phyloP scores from a whole-genome alignment of 2,329 filamentous ascomycete species.

The Alternaria ethzedia region DNA sequence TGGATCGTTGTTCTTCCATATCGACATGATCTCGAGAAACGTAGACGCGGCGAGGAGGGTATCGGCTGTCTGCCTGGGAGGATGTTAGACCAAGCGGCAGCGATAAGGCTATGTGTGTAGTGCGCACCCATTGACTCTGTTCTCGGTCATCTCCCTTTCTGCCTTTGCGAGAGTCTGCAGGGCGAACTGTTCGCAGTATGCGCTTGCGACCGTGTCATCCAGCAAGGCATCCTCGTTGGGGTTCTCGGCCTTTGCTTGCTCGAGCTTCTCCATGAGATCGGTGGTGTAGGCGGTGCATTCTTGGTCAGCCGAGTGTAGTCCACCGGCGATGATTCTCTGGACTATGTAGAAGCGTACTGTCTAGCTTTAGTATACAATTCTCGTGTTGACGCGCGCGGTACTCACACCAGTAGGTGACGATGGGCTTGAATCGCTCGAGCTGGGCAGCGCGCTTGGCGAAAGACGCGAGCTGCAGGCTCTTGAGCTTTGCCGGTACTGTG shows the following conservation, averaged over 20 bases:
- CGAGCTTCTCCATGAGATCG: constrained; percentile 87
- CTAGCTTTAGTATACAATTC: constrained; percentile 18
- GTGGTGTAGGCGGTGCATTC: constrained; percentile 84
- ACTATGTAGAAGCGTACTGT: constrained; percentile 69
- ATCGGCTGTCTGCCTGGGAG: constrained; percentile 80
- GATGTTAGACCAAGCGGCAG: constrained; percentile 2
- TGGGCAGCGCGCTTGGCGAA: constrained; percentile 85
- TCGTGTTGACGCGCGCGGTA: constrained; percentile 25
- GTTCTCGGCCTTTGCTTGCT: constrained; percentile 77
- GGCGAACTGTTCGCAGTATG: constrained; percentile 93
- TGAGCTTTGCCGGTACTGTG: constrained; percentile 73
- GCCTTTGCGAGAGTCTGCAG: constrained; percentile 85
- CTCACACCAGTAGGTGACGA: constrained; percentile 94
- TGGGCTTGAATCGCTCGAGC: constrained; percentile 81
- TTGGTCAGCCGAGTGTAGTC: constrained; percentile 77
- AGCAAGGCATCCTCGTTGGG: constrained; percentile 80
- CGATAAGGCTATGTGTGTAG: constrained; percentile 8
- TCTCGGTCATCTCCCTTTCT: constrained; percentile 79
- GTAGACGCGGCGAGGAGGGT: constrained; percentile 92
- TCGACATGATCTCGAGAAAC: constrained; percentile 85
- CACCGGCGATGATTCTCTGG: constrained; percentile 84
- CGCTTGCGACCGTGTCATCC: constrained; percentile 85
- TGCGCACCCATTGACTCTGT: constrained; percentile 78
- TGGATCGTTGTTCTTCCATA: constrained; percentile 76
- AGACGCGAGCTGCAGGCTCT: constrained; percentile 79